phyloP scores from a whole-genome alignment of 352 stramenopile genomes.

The Elongisporangium undulatum region DNA sequence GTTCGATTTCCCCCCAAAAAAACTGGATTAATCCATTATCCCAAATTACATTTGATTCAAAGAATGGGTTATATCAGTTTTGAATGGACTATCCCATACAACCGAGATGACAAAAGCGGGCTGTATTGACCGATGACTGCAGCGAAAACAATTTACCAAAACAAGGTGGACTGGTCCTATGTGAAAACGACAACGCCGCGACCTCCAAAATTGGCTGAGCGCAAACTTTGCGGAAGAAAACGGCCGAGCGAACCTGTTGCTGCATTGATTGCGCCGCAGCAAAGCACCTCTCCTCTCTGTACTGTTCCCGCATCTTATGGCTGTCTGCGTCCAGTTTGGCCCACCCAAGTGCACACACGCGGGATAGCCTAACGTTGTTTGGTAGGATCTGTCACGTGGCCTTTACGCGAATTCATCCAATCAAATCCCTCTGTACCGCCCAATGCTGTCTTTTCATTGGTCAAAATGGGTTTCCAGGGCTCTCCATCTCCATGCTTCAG shows the following conservation, averaged over 20 bases:
- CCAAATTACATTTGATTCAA: not conserved
- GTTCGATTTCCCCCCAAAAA: too few species aligned
- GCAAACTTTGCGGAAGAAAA: not conserved
- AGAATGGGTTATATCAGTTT: not conserved
- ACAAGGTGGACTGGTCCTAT: not conserved
- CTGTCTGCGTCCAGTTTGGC: not conserved
- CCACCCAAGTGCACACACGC: too few species aligned
- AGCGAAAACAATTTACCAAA: not conserved
- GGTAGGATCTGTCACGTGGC: not conserved
- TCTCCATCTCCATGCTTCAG: not conserved
- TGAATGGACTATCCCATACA: too few species aligned
- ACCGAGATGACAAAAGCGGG: too few species aligned
- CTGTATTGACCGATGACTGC: too few species aligned
- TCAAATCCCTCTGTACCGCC: not conserved
- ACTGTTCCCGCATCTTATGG: not conserved
- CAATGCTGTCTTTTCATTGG: not conserved
- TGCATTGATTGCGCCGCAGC: not conserved
- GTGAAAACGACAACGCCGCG: not conserved
- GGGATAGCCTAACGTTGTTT: too few species aligned
- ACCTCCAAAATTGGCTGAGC: not conserved
- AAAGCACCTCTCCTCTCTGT: not conserved
- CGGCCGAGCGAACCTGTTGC: not conserved
- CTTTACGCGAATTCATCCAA: not conserved
- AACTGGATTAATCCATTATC: not conserved
- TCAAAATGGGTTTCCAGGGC: not conserved